Percentiles rank a stretch among this genome's conserved stretches.
Conservation (phyloP, 164 flowering plant genomes). For the Vitis labrusca region DNA sequence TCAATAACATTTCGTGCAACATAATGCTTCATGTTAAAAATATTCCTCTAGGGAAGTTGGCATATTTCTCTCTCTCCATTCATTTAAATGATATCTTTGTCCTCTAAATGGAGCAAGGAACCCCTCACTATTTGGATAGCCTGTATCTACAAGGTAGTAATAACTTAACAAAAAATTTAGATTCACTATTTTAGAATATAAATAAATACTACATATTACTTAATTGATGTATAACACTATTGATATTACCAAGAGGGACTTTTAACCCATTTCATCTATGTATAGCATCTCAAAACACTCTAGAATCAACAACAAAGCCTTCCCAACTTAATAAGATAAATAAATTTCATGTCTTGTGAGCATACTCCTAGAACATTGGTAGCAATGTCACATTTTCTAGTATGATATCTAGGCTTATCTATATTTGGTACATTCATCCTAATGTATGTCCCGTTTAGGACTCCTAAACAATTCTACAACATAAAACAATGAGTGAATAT, state of each 20-base stretch:
- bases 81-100: not conserved
- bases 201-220: too few relatives aligned
- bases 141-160: too few relatives aligned
- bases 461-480: not conserved
- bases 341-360: constrained; percentile 2
- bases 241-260: not conserved
- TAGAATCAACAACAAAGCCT: constrained; percentile 4
- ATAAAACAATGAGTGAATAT: too few relatives aligned
- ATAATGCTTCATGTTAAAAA: constrained; percentile 5
- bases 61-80: not conserved
- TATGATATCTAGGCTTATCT: constrained; percentile 5
- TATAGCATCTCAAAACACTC: constrained; percentile 9
- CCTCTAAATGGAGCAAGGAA: not conserved
- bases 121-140: not conserved
- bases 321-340: constrained; percentile 14
- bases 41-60: not conserved
- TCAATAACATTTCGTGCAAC: not conserved
- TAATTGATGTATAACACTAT: too few relatives aligned
- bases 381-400: too few relatives aligned
- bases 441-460: constrained; percentile 13
- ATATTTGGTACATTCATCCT: not conserved
- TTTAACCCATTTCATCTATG: not conserved
- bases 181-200: too few relatives aligned
- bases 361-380: too few relatives aligned
- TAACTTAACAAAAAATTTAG: too few relatives aligned